Evolutionary conservation across 805 yeast genomes (phyloP).

Genomic region (Ogataea polymorpha): DNA sequence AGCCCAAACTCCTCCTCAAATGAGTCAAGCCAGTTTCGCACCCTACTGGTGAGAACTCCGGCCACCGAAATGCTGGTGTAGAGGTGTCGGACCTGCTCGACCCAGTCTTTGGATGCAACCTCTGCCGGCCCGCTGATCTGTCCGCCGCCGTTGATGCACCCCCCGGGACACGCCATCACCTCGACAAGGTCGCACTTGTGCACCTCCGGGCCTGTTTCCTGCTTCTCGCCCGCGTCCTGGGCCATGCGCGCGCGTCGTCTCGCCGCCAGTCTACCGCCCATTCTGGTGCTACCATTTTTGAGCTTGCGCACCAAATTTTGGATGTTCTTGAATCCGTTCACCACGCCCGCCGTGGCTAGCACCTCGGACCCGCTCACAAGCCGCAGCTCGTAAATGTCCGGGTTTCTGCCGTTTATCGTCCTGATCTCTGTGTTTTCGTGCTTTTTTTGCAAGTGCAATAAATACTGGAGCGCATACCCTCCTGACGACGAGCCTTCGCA

Average conservation of each 20-base stretch:
- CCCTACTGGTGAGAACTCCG: background rate
- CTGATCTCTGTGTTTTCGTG: constrained; percentile 28
- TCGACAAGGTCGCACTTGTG: constrained; percentile 77
- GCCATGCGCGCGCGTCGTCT: constrained; percentile 41
- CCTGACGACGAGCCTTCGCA: constrained; percentile 85
- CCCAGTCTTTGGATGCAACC: constrained; percentile 41
- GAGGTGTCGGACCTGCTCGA: constrained; percentile 33
- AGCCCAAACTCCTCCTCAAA: constrained; percentile 32
- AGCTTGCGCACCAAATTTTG: constrained; percentile 88
- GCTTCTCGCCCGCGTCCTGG: constrained; percentile 1
- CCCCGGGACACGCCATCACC: constrained; percentile 98
- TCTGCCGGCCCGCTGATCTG: constrained; percentile 55
- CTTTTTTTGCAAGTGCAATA: constrained; percentile 37
- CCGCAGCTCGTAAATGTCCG: constrained; percentile 70
- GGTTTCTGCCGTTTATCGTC: constrained; percentile 62
- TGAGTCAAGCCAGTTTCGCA: constrained; percentile 33
- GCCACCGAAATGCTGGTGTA: constrained; percentile 35
- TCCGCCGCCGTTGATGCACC: constrained; percentile 97
- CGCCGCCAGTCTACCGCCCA: constrained; percentile 36
- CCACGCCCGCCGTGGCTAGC: constrained; percentile 58
- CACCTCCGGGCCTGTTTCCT: constrained; percentile 50
- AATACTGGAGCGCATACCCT: constrained; percentile 76
- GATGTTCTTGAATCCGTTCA: constrained; percentile 91
- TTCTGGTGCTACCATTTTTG: constrained; percentile 36
- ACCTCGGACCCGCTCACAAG: constrained; percentile 39